These are phyloP conservation scores for Erucastrum elatum DNA, from an alignment of 345 rosid genomes.

Conservation along the genomic window DNA sequence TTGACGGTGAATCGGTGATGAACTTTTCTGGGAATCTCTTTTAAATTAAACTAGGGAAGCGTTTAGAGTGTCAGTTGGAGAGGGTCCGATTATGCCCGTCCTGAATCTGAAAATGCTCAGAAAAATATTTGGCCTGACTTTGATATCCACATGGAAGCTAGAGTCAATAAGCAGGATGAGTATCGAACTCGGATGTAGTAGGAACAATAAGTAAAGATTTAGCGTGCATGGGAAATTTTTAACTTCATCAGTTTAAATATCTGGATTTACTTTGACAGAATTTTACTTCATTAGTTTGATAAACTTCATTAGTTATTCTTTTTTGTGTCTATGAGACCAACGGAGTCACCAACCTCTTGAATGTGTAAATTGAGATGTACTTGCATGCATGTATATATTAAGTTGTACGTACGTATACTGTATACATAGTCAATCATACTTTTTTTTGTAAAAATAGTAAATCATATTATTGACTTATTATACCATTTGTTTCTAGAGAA, in stretches of 20 bases:
- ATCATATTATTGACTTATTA: background rate
- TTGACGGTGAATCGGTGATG: background rate
- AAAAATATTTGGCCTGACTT: background rate
- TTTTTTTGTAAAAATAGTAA: no score
- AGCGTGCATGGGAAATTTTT: no score
- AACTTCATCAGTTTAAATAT: no score
- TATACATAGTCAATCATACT: background rate
- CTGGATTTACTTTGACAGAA: no score
- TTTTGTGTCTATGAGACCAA: background rate
- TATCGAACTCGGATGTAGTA: background rate
- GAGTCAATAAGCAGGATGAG: background rate
- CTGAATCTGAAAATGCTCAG: background rate
- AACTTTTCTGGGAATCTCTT: background rate
- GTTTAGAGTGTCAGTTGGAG: background rate
- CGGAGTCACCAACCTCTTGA: background rate
- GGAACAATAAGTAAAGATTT: no score
- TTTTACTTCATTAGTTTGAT: no score
- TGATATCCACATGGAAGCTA: background rate
- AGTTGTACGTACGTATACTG: background rate
- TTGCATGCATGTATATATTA: slow-evolving; percentile 4
- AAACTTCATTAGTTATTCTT: background rate
- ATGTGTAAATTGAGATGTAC: background rate
- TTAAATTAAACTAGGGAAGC: background rate
- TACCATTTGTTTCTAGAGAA: slow-evolving; percentile 4
- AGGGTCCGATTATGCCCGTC: background rate